These are phyloP conservation scores for Fusarium keratoplasticum DNA, from an alignment of 2,329 filamentous ascomycete species.

Conservation along the genomic window DNA sequence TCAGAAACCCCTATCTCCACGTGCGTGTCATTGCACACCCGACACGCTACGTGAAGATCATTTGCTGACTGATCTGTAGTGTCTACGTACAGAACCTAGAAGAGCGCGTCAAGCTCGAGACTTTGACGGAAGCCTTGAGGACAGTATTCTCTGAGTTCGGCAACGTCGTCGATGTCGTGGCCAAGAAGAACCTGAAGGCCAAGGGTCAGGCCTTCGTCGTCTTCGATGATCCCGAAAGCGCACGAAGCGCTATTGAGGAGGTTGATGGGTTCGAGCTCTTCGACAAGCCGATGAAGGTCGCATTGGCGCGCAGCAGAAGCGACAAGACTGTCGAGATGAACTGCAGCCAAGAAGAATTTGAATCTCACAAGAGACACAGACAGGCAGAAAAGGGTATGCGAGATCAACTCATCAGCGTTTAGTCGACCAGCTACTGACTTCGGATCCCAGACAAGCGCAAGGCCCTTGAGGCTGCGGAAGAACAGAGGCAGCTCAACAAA, in stretches of 20 bases:
- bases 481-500: constrained; percentile 83
- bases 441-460: constrained; percentile 74
- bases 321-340: constrained; percentile 85
- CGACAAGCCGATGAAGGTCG: constrained; percentile 88
- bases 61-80: constrained; percentile 58
- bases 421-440: background rate
- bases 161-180: constrained; percentile 83
- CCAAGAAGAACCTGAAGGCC: constrained; percentile 89
- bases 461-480: constrained; percentile 82
- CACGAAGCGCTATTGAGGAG: constrained; percentile 84
- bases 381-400: constrained; percentile 87
- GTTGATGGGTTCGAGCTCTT: constrained; percentile 94
- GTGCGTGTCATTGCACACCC: constrained; percentile 80
- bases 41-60: constrained; percentile 62
- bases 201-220: constrained; percentile 98
- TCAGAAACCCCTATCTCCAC: constrained; percentile 67
- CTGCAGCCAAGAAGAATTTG: constrained; percentile 83
- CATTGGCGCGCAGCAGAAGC: constrained; percentile 84
- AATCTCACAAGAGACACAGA: constrained; percentile 85
- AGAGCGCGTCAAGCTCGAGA: constrained; percentile 87
- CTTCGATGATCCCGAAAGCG: constrained; percentile 85
- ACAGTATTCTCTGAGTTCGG: constrained; percentile 92
- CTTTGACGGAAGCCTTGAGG: constrained; percentile 77
- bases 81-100: constrained; percentile 87
- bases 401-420: too few species aligned